phyloP scores from a whole-genome alignment of 1,284 basidiomycete genomes.

The Sphagnurus paluster region DNA sequence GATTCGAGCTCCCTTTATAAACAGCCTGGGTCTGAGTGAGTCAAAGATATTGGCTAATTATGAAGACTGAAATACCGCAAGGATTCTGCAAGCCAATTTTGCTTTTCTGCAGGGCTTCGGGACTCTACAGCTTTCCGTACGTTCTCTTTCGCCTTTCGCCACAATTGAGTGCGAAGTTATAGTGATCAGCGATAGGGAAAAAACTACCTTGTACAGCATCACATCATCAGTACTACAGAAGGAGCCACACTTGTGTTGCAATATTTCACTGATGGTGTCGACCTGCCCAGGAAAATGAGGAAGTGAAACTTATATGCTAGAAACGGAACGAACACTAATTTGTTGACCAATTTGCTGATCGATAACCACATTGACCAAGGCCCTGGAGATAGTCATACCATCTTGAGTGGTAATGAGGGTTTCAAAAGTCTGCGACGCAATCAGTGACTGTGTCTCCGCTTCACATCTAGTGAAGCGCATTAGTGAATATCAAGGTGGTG shows the following conservation, averaged over 20 bases:
- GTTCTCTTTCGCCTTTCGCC: conserved; percentile 87
- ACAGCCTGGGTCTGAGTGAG: conserved; percentile 56
- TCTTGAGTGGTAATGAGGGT: conserved; percentile 81
- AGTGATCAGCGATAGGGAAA: conserved; percentile 1
- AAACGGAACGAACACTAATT: conserved; percentile 74
- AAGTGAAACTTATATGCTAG: conserved; percentile 1
- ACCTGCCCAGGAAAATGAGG: conserved; percentile 50
- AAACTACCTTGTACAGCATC: conserved; percentile 88
- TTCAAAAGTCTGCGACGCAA: conserved; percentile 77
- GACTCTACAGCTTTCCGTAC: conserved; percentile 89
- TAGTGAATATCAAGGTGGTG: conserved; percentile 9
- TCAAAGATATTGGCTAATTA: neutral
- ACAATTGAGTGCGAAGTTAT: conserved; percentile 3
- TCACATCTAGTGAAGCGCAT: conserved; percentile 55
- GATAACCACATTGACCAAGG: conserved; percentile 93
- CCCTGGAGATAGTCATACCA: conserved; percentile 82
- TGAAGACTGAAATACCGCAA: conserved; percentile 53
- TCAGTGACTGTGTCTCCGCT: conserved; percentile 62
- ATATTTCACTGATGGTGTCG: conserved; percentile 92
- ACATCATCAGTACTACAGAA: conserved; percentile 99
- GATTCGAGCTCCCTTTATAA: conserved; percentile 84
- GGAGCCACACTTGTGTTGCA: conserved; percentile 93
- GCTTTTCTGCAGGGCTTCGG: conserved; percentile 68
- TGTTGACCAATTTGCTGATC: conserved; percentile 97
- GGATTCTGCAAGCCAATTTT: conserved; percentile 80